Percentiles rank a stretch among this genome's conserved stretches.
phyloP scores from a whole-genome alignment of 129 eudicot genomes.

The Kitagawia praeruptora region DNA sequence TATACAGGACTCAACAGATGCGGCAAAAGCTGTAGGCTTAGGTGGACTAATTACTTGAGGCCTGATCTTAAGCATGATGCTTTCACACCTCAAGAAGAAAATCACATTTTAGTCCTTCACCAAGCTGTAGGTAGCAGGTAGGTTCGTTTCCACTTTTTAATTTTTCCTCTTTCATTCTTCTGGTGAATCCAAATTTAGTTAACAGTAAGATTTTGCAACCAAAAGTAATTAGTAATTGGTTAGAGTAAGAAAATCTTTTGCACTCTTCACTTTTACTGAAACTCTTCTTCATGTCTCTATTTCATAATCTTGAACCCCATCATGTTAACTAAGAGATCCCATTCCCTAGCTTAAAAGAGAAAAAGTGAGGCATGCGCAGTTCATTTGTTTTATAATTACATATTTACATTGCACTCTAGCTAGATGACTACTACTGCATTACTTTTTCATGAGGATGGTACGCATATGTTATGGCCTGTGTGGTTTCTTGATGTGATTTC shows the following conservation, averaged over 20 bases:
- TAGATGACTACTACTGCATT: background rate
- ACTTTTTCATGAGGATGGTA: background rate
- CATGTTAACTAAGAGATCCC: background rate
- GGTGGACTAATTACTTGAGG: slow-evolving; percentile 97
- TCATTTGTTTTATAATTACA: background rate
- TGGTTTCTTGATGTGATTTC: background rate
- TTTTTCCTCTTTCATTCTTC: background rate
- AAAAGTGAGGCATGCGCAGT: background rate
- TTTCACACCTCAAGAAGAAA: slow-evolving; percentile 79
- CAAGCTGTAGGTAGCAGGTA: slow-evolving; percentile 88
- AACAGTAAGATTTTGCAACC: background rate
- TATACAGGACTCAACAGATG: slow-evolving; percentile 81
- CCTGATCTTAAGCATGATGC: slow-evolving; percentile 92
- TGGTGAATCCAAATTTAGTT: background rate
- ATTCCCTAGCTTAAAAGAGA: background rate
- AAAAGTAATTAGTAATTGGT: background rate
- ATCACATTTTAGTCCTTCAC: slow-evolving; percentile 64
- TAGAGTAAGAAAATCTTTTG: background rate
- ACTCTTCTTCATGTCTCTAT: background rate
- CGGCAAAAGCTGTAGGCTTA: slow-evolving; percentile 86
- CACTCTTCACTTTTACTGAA: background rate
- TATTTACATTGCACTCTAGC: background rate
- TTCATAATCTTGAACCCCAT: background rate
- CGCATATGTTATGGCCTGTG: background rate
- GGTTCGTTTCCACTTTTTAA: background rate